Conservation (phyloP, 257 asterid species). For the Penstemon newberryi region DNA sequence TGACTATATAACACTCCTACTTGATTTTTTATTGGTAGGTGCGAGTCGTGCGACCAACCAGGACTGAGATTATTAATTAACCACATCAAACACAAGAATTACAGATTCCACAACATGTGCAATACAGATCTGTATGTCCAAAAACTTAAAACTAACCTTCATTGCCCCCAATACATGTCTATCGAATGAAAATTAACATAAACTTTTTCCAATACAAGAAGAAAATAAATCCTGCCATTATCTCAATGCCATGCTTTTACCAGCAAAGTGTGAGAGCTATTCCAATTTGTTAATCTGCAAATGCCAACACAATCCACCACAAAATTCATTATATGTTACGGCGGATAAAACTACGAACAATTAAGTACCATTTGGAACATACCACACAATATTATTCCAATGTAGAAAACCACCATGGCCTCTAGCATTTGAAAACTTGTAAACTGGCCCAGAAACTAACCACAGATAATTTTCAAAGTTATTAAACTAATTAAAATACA, state of each 20-base stretch:
- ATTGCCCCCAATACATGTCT: not conserved
- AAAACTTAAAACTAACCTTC: not conserved
- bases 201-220: not conserved
- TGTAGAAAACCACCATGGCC: slow-evolving; percentile 90
- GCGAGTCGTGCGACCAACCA: too few species aligned
- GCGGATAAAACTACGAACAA: not conserved
- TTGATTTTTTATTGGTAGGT: too few species aligned
- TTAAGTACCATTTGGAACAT: slow-evolving; percentile 19
- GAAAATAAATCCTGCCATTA: not conserved
- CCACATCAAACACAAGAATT: not conserved
- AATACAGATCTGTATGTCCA: not conserved
- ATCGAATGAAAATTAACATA: not conserved
- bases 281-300: slow-evolving; percentile 22
- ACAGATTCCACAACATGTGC: slow-evolving; percentile 2
- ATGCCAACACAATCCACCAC: slow-evolving; percentile 2
- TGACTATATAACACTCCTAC: too few species aligned
- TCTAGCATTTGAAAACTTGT: slow-evolving; percentile 79
- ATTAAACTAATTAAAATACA: slow-evolving; percentile 15
- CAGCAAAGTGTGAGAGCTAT: slow-evolving; percentile 21
- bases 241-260: not conserved
- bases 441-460: slow-evolving; percentile 75
- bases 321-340: not conserved
- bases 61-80: not conserved
- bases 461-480: slow-evolving; percentile 20
- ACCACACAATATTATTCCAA: slow-evolving; percentile 73